A percentile compares a stretch with the other conserved stretches of the same genome.
phyloP scores from a whole-genome alignment of 345 rosid genomes.

The Eutrema japonicum region DNA sequence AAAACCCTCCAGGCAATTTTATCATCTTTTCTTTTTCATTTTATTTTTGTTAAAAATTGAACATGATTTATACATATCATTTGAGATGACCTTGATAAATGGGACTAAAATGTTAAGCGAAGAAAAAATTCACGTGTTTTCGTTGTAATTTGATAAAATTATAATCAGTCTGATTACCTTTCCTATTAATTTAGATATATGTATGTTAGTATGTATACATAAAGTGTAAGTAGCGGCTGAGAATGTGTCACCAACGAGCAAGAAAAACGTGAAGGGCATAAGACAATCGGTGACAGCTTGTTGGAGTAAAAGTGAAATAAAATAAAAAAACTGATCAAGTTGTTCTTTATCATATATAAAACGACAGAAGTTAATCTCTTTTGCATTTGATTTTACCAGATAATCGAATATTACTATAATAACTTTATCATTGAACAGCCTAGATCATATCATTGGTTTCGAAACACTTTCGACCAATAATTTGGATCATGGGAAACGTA shows the following conservation, averaged over 20 bases:
- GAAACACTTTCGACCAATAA: background rate
- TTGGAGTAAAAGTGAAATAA: background rate
- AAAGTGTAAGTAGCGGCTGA: background rate
- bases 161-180: background rate
- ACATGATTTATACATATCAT: no score
- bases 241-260: background rate
- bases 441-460: background rate
- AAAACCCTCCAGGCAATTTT: no score
- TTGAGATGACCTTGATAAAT: background rate
- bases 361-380: background rate
- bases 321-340: background rate
- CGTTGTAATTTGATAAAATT: background rate
- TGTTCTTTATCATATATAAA: background rate
- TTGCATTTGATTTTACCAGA: background rate
- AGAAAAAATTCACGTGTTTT: background rate
- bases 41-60: no score
- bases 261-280: conserved; percentile 21
- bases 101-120: background rate
- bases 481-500: background rate
- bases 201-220: no score
- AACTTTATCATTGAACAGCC: no score
- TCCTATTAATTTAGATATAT: background rate
- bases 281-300: conserved; percentile 23
- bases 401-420: background rate
- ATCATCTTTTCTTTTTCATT: no score